These are phyloP conservation scores for Talaromyces sp. DNA, from an alignment of 2,329 filamentous ascomycete species.

Conservation along the genomic window DNA sequence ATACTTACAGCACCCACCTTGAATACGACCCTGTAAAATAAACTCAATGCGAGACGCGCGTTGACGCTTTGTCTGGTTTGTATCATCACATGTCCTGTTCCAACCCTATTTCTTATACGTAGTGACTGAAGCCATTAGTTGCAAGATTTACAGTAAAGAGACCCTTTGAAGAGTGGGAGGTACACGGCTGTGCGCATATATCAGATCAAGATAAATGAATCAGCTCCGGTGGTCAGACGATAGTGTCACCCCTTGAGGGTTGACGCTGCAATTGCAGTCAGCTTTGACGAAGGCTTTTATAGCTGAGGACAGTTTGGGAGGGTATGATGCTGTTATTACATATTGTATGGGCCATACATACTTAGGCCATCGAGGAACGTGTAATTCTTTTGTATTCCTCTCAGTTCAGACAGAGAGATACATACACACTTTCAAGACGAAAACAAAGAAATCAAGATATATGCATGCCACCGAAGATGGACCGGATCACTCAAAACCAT, in stretches of 20 bases:
- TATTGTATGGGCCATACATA: not conserved
- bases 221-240: not conserved
- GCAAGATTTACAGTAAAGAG: not conserved
- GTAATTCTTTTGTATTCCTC: not conserved
- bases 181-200: not conserved
- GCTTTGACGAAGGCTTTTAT: not conserved
- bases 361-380: not conserved
- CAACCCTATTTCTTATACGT: not conserved
- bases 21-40: not conserved
- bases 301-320: not conserved
- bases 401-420: not conserved
- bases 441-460: not conserved
- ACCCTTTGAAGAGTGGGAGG: not conserved
- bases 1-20: no score
- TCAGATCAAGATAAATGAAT: not conserved
- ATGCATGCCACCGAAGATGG: conserved; percentile 3
- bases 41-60: not conserved
- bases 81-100: not conserved
- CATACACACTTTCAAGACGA: not conserved
- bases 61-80: not conserved
- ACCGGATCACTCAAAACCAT: not conserved
- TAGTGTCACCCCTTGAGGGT: not conserved
- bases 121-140: not conserved
- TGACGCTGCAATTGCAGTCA: not conserved
- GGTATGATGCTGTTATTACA: not conserved